Evolutionary conservation across 2,329 filamentous ascomycete species (phyloP).

Genomic region (Ploettnerulaceae sp.): DNA sequence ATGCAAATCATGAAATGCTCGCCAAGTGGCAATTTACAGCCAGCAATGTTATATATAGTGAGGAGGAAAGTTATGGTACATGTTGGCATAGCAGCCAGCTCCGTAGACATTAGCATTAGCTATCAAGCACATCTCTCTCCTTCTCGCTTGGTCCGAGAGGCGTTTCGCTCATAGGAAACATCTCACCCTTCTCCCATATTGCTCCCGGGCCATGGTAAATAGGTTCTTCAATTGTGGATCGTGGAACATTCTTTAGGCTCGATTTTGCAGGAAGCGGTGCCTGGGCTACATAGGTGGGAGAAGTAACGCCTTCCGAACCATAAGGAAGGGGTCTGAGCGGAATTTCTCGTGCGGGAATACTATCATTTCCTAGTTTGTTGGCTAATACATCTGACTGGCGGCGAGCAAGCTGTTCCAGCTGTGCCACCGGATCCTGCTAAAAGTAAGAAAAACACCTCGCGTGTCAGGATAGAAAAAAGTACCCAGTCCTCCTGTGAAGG

Average conservation of each 20-base stretch:
- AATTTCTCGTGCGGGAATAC: slow-evolving; percentile 36
- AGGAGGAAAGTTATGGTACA: slow-evolving; percentile 18
- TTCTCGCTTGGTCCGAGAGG: slow-evolving; percentile 30
- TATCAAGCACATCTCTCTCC: slow-evolving; percentile 32
- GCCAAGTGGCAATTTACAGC: background rate
- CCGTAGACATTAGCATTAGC: slow-evolving; percentile 19
- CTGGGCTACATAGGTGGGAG: slow-evolving; percentile 43
- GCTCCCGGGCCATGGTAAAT: slow-evolving; percentile 47
- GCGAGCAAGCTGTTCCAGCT: slow-evolving; percentile 64
- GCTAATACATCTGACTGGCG: slow-evolving; percentile 61
- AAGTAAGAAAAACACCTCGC: slow-evolving; percentile 38
- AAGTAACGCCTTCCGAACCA: slow-evolving; percentile 45
- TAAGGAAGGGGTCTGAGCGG: slow-evolving; percentile 48
- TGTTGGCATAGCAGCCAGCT: slow-evolving; percentile 1
- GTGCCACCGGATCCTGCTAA: slow-evolving; percentile 62
- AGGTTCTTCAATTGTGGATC: slow-evolving; percentile 38
- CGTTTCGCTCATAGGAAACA: slow-evolving; percentile 37
- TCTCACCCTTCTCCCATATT: slow-evolving; percentile 49
- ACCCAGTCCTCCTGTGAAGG: slow-evolving; percentile 90
- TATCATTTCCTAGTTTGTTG: slow-evolving; percentile 43
- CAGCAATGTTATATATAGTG: slow-evolving; percentile 3
- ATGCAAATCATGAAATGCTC: slow-evolving; percentile 15
- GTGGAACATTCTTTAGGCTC: slow-evolving; percentile 15
- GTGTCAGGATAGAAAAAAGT: slow-evolving; percentile 57
- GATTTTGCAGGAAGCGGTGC: slow-evolving; percentile 27